phyloP scores from a whole-genome alignment of 768 basidiomycete genomes.

The Lyophyllum atratum region DNA sequence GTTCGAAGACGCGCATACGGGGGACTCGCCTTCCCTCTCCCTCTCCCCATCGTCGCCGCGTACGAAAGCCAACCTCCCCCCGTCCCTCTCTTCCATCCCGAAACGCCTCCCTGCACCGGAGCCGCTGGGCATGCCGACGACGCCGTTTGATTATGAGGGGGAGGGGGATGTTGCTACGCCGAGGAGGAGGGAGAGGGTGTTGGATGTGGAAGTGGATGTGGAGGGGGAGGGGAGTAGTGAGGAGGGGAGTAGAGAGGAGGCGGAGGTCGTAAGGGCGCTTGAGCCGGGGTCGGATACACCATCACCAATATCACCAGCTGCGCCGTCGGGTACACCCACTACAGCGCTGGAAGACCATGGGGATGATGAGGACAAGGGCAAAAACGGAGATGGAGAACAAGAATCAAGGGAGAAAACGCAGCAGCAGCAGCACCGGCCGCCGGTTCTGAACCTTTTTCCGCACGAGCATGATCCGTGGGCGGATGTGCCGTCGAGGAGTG shows the following conservation, averaged over 20 bases:
- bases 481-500: background rate
- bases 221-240: background rate
- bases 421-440: background rate
- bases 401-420: background rate
- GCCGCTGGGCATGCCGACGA: conserved; percentile 8
- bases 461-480: conserved; percentile 6
- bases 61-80: background rate
- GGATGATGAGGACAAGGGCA: background rate
- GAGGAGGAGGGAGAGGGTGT: background rate
- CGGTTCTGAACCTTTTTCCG: background rate
- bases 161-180: background rate
- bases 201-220: background rate
- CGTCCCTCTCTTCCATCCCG: background rate
- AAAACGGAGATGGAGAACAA: background rate
- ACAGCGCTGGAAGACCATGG: no score
- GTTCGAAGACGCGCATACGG: no score
- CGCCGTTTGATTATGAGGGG: conserved; percentile 4
- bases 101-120: conserved; percentile 2
- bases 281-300: no score
- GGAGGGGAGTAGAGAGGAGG: no score
- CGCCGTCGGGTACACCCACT: no score
- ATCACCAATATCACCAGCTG: no score
- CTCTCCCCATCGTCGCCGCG: background rate
- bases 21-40: background rate
- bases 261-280: no score